Evolutionary conservation across 768 basidiomycete species (phyloP).

Genomic region (Serpula lacrymans): DNA sequence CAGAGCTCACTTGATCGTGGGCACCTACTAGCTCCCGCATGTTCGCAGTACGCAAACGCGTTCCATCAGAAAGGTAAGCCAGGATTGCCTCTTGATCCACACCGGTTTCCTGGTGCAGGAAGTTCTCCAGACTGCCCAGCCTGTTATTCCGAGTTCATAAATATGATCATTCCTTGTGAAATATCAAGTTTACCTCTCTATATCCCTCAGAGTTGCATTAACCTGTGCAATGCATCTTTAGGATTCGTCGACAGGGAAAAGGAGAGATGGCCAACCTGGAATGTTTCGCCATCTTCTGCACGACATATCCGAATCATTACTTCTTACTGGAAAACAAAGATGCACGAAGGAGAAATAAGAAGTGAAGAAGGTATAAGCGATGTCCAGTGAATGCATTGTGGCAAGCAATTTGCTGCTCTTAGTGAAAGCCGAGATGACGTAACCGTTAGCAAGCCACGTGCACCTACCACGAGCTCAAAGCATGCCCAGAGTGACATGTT

Average conservation of each 20-base stretch:
- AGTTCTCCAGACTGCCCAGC: conserved; percentile 63
- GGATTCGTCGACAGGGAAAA: conserved; percentile 1
- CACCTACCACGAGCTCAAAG: too few species aligned
- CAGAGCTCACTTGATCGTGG: conserved; percentile 62
- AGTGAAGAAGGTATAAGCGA: conserved; percentile 1
- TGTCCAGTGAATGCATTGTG: not conserved
- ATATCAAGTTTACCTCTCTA: conserved; percentile 55
- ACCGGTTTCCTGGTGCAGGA: conserved; percentile 69
- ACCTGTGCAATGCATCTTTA: conserved; percentile 30
- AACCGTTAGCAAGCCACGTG: not conserved
- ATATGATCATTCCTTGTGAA: conserved; percentile 1
- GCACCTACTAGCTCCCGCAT: conserved; percentile 72
- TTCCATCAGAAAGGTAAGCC: conserved; percentile 78
- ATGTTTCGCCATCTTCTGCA: conserved; percentile 61
- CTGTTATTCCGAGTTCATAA: conserved; percentile 31
- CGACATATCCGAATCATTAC: conserved; percentile 63
- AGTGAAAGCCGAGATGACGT: too few species aligned
- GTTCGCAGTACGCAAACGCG: conserved; percentile 66
- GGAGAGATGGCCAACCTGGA: conserved; percentile 41
- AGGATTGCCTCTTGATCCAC: conserved; percentile 66
- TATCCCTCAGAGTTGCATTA: conserved; percentile 68
- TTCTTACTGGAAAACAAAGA: too few species aligned
- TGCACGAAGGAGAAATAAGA: conserved; percentile 3
- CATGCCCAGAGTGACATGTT: too few species aligned
- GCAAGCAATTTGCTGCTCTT: not conserved